These are phyloP conservation scores for Chaetomium strumarium DNA, from an alignment of 2,329 filamentous ascomycete genomes.

Conservation along the genomic window DNA sequence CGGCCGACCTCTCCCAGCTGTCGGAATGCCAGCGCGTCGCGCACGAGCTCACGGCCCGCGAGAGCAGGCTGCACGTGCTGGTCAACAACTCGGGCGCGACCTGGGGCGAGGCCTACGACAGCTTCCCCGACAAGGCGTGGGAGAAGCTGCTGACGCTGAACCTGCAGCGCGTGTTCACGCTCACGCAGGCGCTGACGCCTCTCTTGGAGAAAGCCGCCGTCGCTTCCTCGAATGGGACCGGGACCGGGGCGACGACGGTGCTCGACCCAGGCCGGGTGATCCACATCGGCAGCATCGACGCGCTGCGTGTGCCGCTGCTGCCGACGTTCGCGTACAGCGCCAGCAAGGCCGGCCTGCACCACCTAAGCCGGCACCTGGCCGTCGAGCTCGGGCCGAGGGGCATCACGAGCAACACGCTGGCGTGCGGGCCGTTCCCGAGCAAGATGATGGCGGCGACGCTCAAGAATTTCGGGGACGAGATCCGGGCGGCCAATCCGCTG, in stretches of 20 bases:
- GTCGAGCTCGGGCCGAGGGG: constrained; percentile 53
- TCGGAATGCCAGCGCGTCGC: constrained; percentile 50
- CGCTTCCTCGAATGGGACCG: too few relatives aligned
- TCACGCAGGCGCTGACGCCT: constrained; percentile 56
- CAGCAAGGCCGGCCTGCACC: constrained; percentile 59
- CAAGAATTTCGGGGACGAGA: constrained; percentile 47
- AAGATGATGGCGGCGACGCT: constrained; percentile 64
- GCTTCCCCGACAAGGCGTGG: constrained; percentile 55
- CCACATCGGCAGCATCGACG: constrained; percentile 61
- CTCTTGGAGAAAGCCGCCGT: constrained; percentile 50
- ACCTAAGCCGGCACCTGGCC: constrained; percentile 54
- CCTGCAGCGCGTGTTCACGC: constrained; percentile 61
- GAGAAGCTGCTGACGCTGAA: constrained; percentile 57
- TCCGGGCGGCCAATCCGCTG: constrained; percentile 56
- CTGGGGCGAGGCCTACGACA: constrained; percentile 56
- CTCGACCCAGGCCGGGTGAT: constrained; percentile 52
- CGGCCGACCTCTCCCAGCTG: constrained; percentile 59
- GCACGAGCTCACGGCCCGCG: constrained; percentile 42
- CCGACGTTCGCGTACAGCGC: constrained; percentile 57
- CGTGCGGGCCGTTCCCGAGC: constrained; percentile 64
- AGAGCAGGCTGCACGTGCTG: constrained; percentile 52
- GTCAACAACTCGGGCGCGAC: constrained; percentile 62
- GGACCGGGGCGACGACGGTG: not conserved
- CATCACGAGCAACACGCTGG: constrained; percentile 62
- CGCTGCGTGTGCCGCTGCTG: constrained; percentile 51